Base-by-base conservation (phyloP, 768 basidiomycete species). In the Lentinus brumalis region DNA sequence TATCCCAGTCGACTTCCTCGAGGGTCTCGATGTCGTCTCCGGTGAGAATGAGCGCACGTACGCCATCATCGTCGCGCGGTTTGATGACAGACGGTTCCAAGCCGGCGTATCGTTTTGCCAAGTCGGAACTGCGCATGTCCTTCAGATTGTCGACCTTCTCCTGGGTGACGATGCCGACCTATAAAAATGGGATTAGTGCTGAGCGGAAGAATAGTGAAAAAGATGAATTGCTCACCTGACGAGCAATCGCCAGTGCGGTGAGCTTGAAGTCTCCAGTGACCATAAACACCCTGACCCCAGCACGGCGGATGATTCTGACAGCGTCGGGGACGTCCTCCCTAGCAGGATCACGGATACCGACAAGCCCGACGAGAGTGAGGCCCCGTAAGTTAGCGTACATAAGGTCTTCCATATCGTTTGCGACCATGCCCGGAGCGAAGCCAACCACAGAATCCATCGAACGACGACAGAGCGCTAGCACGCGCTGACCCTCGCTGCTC, bases 251-350 rank as follows among this genome's bases (percentile, higher is more conserved):
- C 4, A 81, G 75, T 0, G 85, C 86, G 0, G 87, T 89, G 14
- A 81, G 74, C 31, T 83, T 78, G 69, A 87, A 75, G 75, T 90
- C 82, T 74, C 81, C 81, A 10, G 83, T 83, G 57, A 88, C 84
- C 76, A 89, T 84, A 66, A 82, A 81, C 67, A 87, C 83, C 11
- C 86, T 78, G 50, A 87, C 83, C 5, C 85, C 85, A 8, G 86
- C 87, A 14, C 78, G 67, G 29, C 84, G 79, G 62, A 81, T 81
- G n/a, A 76, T 67, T 7, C 76, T 75, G 18, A 84, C 79, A 2
- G 82, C 82, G 21, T 83, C 79, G 21, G 76, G 74, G 29, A 83
- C 83, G 63, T 87, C 86, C 16, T 74, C 75, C 30, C 82, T 78
- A 6, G 85, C 80, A 1, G 87, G 86, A 59, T 88, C 87, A 39